A percentile compares a stretch with the other conserved stretches of the same genome.
Conservation (phyloP, 2,329 filamentous ascomycete genomes). For the Aaosphaeria arxii region DNA sequence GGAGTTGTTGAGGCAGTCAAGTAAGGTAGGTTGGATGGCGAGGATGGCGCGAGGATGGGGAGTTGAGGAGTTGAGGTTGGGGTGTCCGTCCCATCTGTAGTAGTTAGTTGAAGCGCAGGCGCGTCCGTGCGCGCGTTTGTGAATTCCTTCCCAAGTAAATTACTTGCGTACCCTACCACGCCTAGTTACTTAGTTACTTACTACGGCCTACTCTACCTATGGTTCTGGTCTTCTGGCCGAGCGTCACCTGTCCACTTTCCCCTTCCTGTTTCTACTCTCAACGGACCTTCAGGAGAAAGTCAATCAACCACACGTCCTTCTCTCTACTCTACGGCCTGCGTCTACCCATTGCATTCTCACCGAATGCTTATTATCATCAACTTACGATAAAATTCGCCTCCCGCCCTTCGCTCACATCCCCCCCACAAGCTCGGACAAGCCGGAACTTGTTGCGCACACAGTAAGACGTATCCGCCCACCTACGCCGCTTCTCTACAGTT, state of each 20-base stretch:
- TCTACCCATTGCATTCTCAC: not conserved
- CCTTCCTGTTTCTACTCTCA: not conserved
- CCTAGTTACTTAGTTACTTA: too few relatives aligned
- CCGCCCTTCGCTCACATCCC: slow-evolving; percentile 12
- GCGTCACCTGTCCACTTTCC: not conserved
- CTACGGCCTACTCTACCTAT: too few relatives aligned
- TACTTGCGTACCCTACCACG: too few relatives aligned
- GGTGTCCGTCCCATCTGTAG: too few relatives aligned
- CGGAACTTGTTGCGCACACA: slow-evolving; percentile 27
- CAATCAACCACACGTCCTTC: not conserved
- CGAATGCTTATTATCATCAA: slow-evolving; percentile 4
- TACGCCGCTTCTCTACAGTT: slow-evolving; percentile 8
- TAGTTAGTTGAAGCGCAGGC: too few relatives aligned
- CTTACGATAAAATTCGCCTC: slow-evolving; percentile 11
- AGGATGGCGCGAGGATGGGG: too few relatives aligned
- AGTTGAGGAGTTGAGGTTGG: too few relatives aligned
- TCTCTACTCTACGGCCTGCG: not conserved
- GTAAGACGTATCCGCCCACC: slow-evolving; percentile 22
- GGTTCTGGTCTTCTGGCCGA: not conserved
- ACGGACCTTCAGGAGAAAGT: not conserved
- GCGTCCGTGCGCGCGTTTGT: too few relatives aligned
- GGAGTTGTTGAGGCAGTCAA: too few relatives aligned
- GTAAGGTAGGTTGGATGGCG: too few relatives aligned
- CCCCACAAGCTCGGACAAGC: slow-evolving; percentile 21
- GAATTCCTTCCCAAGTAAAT: too few relatives aligned